Evolutionary conservation across 2,329 filamentous ascomycete species (phyloP), one percentile per base, ranked within the genome.

Genomic region (Penicillium sp.): DNA sequence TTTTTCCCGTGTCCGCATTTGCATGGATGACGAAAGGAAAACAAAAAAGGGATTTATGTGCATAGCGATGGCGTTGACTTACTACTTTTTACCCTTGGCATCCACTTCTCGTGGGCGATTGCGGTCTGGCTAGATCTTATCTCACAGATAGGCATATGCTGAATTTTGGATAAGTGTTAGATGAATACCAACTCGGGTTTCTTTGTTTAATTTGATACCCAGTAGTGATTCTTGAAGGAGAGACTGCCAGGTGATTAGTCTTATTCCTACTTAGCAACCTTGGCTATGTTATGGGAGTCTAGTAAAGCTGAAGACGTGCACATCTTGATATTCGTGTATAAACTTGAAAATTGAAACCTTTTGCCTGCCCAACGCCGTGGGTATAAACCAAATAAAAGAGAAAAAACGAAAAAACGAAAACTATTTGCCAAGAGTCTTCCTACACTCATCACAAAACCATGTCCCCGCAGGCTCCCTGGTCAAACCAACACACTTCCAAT

Each of bases 401-500:
- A 16, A 29, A 24, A 26, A 19, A 42, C 22, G 8, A 42, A 21
- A 42, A 19, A 7, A 57, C 24, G 24, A 43, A 35, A 39, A 56
- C 56, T 63, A 76, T 58, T 75, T 75, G 22, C 71, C 72, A 54
- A 77, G 64, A 46, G 69, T 78, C 53, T 71, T 73, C 57, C 76
- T 67, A 68, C 82, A 85, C 60, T 82, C 79, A 44, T 78, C 77
- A 69, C 82, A 85, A 68, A 79, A 84, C 82, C 82, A 85, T 49
- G 81, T 82, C 57, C 83, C 82, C 48, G 78, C 78, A 0, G 86
- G 86, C 63, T 85, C 82, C 64, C 82, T 81, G 44, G 81, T 84
- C 65, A 88, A 74, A 21, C 84, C 83, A 51, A 87, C 84, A 65
- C 86, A 88, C 42, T 81, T 83, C 71, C 87, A 80, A 76, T 88